These are phyloP conservation scores for Heracleum sosnowskyi DNA, from an alignment of 129 eudicot genomes.

Conservation along the genomic window DNA sequence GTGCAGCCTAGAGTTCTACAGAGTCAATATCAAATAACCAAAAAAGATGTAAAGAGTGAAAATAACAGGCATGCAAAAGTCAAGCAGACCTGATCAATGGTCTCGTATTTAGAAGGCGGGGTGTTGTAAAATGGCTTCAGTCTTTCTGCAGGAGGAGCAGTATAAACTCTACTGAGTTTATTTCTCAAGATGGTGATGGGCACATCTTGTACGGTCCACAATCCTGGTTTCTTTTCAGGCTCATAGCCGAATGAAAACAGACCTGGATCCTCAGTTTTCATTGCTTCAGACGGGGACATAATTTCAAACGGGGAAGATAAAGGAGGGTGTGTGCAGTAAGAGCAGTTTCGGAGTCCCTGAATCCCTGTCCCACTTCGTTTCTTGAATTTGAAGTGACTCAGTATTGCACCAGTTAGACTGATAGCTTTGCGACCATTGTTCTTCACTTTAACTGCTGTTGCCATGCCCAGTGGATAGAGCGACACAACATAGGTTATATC, in stretches of 20 bases:
- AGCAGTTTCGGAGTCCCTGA: conserved; percentile 52
- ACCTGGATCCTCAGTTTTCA: conserved; percentile 68
- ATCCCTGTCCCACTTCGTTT: conserved; percentile 53
- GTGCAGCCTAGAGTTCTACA: too few species aligned
- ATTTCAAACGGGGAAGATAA: conserved; percentile 61
- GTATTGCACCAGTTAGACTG: conserved; percentile 48
- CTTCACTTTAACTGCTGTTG: conserved; percentile 77
- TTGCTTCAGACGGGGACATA: conserved; percentile 62
- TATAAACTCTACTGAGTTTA: conserved; percentile 83
- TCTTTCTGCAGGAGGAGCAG: conserved; percentile 64
- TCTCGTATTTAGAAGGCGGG: conserved; percentile 77
- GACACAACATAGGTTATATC: conserved; percentile 68
- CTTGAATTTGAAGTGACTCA: conserved; percentile 54
- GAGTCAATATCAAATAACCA: neutral
- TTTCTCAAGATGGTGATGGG: conserved; percentile 61
- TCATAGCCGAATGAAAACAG: conserved; percentile 67
- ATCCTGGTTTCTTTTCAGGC: conserved; percentile 58
- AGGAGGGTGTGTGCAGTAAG: conserved; percentile 80
- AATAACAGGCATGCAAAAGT: neutral
- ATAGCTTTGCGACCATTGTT: conserved; percentile 70
- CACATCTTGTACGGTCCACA: conserved; percentile 62
- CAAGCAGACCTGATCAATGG: conserved; percentile 64
- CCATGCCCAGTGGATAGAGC: conserved; percentile 73
- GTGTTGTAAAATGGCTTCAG: conserved; percentile 44
- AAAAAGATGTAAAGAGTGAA: neutral